Conservation (phyloP, 2,329 filamentous ascomycete genomes). For the Apiospora marii region DNA sequence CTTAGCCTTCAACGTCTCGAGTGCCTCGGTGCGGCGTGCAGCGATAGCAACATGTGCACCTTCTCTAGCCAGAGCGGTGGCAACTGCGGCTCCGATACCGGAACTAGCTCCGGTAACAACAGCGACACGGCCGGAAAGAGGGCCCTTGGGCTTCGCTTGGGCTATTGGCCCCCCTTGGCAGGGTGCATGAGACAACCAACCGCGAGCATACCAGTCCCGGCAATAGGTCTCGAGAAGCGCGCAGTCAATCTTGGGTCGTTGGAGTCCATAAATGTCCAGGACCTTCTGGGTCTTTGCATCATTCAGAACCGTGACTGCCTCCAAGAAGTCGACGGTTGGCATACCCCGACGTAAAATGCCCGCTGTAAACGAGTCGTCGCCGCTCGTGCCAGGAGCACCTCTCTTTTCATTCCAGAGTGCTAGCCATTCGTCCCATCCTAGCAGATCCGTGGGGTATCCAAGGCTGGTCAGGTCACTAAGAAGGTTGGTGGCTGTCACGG, state of each 20-base stretch:
- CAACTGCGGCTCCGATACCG: conserved; percentile 80
- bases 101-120: conserved; percentile 83
- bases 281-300: conserved; percentile 72
- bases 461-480: conserved; percentile 71
- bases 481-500: conserved; percentile 70
- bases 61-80: conserved; percentile 71
- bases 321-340: conserved; percentile 76
- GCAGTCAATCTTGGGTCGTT: conserved; percentile 73
- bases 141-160: conserved; percentile 51
- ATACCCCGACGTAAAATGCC: conserved; percentile 83
- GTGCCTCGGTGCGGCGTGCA: conserved; percentile 72
- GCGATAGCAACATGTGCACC: conserved; percentile 77
- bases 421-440: conserved; percentile 79
- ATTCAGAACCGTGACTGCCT: conserved; percentile 76
- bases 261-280: conserved; percentile 58
- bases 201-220: conserved; percentile 81
- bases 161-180: conserved; percentile 42
- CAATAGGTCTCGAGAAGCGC: conserved; percentile 79
- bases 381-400: conserved; percentile 64
- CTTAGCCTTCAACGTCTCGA: conserved; percentile 71
- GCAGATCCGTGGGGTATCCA: conserved; percentile 72
- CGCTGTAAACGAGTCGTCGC: conserved; percentile 77
- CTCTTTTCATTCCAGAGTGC: conserved; percentile 76
- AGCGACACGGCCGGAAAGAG: conserved; percentile 73
- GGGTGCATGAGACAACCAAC: conserved; percentile 75